These are phyloP conservation scores for Orbilia javanica DNA, from an alignment of 2,329 filamentous ascomycete genomes.

Conservation along the genomic window DNA sequence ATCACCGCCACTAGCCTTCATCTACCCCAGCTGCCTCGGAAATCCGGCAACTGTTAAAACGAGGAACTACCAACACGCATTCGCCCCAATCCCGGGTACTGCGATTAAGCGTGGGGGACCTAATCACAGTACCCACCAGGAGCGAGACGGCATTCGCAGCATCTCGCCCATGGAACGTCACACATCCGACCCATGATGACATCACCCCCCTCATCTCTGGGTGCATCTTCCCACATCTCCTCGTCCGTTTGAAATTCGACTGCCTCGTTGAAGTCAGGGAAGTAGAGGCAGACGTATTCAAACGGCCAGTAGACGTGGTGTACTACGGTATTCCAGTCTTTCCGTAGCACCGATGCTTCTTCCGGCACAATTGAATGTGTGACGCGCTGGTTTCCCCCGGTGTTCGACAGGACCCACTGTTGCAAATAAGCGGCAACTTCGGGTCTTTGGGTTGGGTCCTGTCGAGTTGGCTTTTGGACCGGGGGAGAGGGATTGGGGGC, in stretches of 20 bases:
- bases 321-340: conserved; percentile 49
- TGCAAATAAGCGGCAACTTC: not conserved
- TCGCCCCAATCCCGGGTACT: conserved; percentile 34
- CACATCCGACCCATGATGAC: conserved; percentile 52
- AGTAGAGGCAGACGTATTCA: conserved; percentile 48
- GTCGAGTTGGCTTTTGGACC: conserved; percentile 4
- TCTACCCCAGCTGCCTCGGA: conserved; percentile 34
- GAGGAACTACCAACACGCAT: conserved; percentile 38
- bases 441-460: conserved; percentile 6
- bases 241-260: conserved; percentile 37
- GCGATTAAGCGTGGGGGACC: not conserved
- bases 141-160: conserved; percentile 12
- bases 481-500: conserved; percentile 24
- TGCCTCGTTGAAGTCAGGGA: conserved; percentile 29
- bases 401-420: conserved; percentile 33
- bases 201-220: conserved; percentile 43
- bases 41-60: conserved; percentile 19
- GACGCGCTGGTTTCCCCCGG: conserved; percentile 40
- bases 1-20: not conserved
- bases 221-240: conserved; percentile 54
- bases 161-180: conserved; percentile 42
- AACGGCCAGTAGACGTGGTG: conserved; percentile 43
- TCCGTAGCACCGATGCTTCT: conserved; percentile 42
- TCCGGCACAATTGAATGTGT: conserved; percentile 20
- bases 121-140: conserved; percentile 43